These are phyloP conservation scores for Bisporella sp. DNA, from an alignment of 2,329 filamentous ascomycete species.

Conservation along the genomic window DNA sequence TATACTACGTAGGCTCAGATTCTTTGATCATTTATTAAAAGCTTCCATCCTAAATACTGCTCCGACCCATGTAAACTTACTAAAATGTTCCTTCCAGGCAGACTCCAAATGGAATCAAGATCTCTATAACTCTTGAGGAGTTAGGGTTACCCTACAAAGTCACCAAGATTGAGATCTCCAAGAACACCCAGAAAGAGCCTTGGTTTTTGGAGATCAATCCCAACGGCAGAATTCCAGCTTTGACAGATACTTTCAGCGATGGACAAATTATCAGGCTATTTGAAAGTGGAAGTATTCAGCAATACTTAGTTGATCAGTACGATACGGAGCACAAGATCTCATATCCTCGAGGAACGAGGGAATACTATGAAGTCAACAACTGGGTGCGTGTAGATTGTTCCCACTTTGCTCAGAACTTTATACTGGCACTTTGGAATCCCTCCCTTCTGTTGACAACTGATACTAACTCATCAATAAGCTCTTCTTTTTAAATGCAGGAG, in stretches of 20 bases:
- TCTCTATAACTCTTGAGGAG: constrained; percentile 81
- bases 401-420: not conserved
- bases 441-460: not conserved
- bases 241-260: constrained; percentile 73
- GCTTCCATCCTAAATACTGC: not conserved
- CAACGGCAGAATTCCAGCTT: constrained; percentile 82
- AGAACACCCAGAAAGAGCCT: constrained; percentile 74
- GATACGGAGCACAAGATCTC: constrained; percentile 77
- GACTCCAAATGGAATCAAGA: constrained; percentile 88
- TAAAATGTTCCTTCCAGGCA: constrained; percentile 26
- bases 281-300: constrained; percentile 76
- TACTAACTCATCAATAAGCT: constrained; percentile 25
- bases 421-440: not conserved
- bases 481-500: constrained; percentile 71
- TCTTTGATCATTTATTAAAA: not conserved
- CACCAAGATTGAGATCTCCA: constrained; percentile 61
- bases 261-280: constrained; percentile 70
- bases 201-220: constrained; percentile 93
- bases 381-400: constrained; percentile 46
- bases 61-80: constrained; percentile 43
- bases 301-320: constrained; percentile 78
- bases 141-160: constrained; percentile 76
- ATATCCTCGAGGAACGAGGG: constrained; percentile 64
- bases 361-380: constrained; percentile 73
- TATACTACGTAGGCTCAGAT: not conserved